Conservation (phyloP, 2,329 filamentous ascomycete species). For the Stemphylium lycopersici region DNA sequence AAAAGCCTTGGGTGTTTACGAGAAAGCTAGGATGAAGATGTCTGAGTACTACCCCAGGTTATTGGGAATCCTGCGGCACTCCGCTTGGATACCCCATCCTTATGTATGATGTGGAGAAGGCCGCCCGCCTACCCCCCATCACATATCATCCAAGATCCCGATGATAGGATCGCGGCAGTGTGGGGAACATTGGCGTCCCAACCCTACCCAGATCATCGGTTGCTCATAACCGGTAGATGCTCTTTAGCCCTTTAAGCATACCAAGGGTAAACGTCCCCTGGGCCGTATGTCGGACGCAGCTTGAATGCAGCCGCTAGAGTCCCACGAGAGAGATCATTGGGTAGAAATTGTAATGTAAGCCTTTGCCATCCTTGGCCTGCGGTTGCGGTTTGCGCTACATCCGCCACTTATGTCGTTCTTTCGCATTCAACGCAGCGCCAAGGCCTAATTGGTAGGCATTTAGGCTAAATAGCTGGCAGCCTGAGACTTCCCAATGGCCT, state of each 20-base stretch:
- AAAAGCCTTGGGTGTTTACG: neutral
- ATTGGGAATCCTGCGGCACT: conserved; percentile 8
- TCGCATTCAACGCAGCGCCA: conserved; percentile 5
- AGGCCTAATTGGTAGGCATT: conserved; percentile 13
- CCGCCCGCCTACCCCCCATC: neutral
- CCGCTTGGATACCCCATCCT: conserved; percentile 4
- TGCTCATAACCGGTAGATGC: conserved; percentile 1
- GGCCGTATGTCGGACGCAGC: conserved; percentile 4
- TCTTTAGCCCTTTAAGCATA: conserved; percentile 17
- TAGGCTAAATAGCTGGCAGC: conserved; percentile 17
- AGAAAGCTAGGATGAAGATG: neutral
- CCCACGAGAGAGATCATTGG: conserved; percentile 3
- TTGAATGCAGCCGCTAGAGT: conserved; percentile 1
- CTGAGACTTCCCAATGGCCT: neutral
- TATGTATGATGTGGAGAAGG: conserved; percentile 12
- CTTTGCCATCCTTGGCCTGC: conserved; percentile 8
- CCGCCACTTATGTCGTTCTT: conserved; percentile 9
- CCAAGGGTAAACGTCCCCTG: conserved; percentile 14
- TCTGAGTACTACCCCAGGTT: neutral
- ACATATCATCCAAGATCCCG: conserved; percentile 28
- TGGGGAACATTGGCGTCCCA: conserved; percentile 13
- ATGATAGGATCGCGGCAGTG: conserved; percentile 14
- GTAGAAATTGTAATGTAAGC: neutral
- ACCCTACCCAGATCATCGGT: conserved; percentile 9
- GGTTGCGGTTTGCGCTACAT: neutral